These are phyloP conservation scores for Agaricus sinodeliciosus DNA, from an alignment of 768 basidiomycete species.

Conservation along the genomic window DNA sequence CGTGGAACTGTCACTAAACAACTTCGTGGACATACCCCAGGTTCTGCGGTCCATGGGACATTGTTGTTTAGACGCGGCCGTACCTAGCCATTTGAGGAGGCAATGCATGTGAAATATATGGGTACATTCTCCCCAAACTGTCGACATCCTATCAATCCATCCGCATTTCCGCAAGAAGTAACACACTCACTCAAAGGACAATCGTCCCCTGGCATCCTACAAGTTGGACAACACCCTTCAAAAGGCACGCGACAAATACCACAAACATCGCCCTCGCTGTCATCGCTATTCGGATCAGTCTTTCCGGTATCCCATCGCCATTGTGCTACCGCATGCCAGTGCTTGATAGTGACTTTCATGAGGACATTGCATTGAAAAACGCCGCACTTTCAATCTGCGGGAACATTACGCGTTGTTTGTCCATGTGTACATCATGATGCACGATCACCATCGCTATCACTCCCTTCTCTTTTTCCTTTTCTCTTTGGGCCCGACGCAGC, in stretches of 20 bases:
- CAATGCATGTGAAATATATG: slow-evolving; percentile 99
- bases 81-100: slow-evolving; percentile 92
- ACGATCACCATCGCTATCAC: too few species aligned
- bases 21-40: slow-evolving; percentile 62
- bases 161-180: not conserved
- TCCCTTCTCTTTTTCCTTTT: too few species aligned
- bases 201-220: slow-evolving; percentile 90
- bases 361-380: too few species aligned
- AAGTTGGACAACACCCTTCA: slow-evolving; percentile 93
- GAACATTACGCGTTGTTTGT: too few species aligned
- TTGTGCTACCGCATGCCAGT: slow-evolving; percentile 83
- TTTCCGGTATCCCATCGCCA: slow-evolving; percentile 77
- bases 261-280: slow-evolving; percentile 57
- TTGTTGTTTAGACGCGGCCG: slow-evolving; percentile 83
- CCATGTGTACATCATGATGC: too few species aligned
- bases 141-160: not conserved
- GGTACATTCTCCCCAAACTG: slow-evolving; percentile 98
- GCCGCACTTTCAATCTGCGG: too few species aligned
- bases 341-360: slow-evolving; percentile 82
- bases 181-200: slow-evolving; percentile 27
- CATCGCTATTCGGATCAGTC: slow-evolving; percentile 29
- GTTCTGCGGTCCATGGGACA: slow-evolving; percentile 97
- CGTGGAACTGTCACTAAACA: not conserved
- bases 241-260: slow-evolving; percentile 90
- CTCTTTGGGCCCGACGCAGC: too few species aligned